Percentiles rank a stretch among this genome's conserved stretches.
These are phyloP conservation scores for Venustampulla echinocandica DNA, from an alignment of 495 filamentous ascomycete genomes.

Conservation along the genomic window DNA sequence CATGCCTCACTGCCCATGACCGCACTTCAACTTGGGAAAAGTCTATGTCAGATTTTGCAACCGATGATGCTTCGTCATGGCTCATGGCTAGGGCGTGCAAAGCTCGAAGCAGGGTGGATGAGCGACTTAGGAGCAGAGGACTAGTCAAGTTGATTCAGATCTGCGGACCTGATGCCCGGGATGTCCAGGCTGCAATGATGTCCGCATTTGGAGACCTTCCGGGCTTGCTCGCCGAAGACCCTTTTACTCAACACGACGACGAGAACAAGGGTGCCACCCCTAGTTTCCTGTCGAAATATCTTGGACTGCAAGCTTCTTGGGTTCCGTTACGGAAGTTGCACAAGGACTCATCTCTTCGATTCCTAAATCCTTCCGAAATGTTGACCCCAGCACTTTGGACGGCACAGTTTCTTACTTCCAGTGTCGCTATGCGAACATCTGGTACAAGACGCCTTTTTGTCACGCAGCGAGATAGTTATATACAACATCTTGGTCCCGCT, in stretches of 20 bases:
- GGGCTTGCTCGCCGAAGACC: constrained; percentile 26
- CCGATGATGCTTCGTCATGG: constrained; percentile 13
- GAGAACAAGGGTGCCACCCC: constrained; percentile 7
- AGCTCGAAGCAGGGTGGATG: constrained; percentile 42
- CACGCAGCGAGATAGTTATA: constrained; percentile 55
- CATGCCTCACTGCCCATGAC: constrained; percentile 22
- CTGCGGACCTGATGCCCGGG: constrained; percentile 46
- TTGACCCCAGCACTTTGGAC: constrained; percentile 58
- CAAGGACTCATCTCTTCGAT: constrained; percentile 57
- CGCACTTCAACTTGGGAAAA: constrained; percentile 37
- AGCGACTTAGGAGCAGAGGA: constrained; percentile 56
- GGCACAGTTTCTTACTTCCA: constrained; percentile 52
- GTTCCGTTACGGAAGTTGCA: constrained; percentile 62
- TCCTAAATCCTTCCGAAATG: constrained; percentile 57
- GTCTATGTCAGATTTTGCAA: constrained; percentile 28
- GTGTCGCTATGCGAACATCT: constrained; percentile 52
- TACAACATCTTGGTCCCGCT: constrained; percentile 38
- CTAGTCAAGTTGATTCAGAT: constrained; percentile 52
- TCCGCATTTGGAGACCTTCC: constrained; percentile 48
- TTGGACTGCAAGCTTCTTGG: constrained; percentile 48
- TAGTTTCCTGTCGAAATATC: constrained; percentile 21
- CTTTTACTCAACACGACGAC: constrained; percentile 14
- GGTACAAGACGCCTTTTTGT: constrained; percentile 54
- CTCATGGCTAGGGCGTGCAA: constrained; percentile 48
- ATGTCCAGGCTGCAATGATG: constrained; percentile 51